These are phyloP conservation scores for Heliocybe sulcata DNA, from an alignment of 1,284 basidiomycete genomes.

Conservation along the genomic window DNA sequence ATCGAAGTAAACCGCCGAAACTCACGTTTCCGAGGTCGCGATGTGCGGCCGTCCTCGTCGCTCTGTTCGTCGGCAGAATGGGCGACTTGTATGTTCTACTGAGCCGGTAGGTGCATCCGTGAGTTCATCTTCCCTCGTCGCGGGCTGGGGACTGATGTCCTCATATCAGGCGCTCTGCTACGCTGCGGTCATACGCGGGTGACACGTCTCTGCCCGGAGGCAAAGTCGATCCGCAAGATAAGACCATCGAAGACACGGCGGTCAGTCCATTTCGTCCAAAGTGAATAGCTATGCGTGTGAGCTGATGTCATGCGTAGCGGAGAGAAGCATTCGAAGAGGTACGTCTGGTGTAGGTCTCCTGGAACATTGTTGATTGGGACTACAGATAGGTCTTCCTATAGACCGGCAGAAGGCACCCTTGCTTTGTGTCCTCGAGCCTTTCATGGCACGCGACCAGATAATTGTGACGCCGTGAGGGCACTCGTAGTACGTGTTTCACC, in stretches of 20 bases:
- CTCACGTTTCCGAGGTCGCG: slow-evolving; percentile 46
- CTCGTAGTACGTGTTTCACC: too few relatives aligned
- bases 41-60: slow-evolving; percentile 68
- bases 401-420: slow-evolving; percentile 64
- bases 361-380: not conserved
- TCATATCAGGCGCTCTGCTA: slow-evolving; percentile 47
- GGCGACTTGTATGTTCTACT: slow-evolving; percentile 81
- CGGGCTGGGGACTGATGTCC: not conserved
- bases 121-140: slow-evolving; percentile 3
- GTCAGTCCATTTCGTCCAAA: slow-evolving; percentile 38
- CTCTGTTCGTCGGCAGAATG: slow-evolving; percentile 72
- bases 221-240: slow-evolving; percentile 64
- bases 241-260: slow-evolving; percentile 69
- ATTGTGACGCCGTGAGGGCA: slow-evolving; percentile 87
- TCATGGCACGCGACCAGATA: slow-evolving; percentile 62
- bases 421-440: slow-evolving; percentile 71
- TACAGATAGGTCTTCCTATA: slow-evolving; percentile 71
- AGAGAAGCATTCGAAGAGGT: slow-evolving; percentile 74
- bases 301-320: slow-evolving; percentile 35
- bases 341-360: not conserved
- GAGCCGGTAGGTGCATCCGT: slow-evolving; percentile 44
- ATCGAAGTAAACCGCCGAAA: slow-evolving; percentile 36
- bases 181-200: slow-evolving; percentile 69
- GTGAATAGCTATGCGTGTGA: not conserved
- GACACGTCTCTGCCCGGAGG: slow-evolving; percentile 84